These are phyloP conservation scores for Lavandula angustifolia DNA, from an alignment of 257 asterid species.

Conservation along the genomic window DNA sequence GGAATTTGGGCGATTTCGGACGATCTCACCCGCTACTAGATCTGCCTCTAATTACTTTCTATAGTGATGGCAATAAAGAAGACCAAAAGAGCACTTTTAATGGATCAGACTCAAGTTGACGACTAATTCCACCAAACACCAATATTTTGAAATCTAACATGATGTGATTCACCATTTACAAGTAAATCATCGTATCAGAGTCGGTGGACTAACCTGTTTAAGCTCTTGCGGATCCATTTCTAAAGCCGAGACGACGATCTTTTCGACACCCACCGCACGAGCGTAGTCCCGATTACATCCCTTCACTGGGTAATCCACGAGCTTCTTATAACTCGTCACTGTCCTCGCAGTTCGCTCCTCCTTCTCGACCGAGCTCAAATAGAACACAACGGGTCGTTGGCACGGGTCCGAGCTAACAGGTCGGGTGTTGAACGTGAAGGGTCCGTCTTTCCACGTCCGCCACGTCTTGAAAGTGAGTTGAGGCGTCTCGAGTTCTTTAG, in stretches of 20 bases:
- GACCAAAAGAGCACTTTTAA: constrained; percentile 12
- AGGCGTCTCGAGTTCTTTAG: constrained; percentile 67
- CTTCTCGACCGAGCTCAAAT: constrained; percentile 41
- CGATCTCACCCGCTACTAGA: too few species aligned
- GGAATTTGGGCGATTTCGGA: too few species aligned
- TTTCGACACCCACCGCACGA: constrained; percentile 41
- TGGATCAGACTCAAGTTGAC: background rate
- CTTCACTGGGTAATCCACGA: constrained; percentile 12
- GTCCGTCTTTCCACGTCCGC: constrained; percentile 62
- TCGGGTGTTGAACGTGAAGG: constrained; percentile 84
- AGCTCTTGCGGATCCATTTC: constrained; percentile 60
- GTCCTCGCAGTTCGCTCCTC: constrained; percentile 34
- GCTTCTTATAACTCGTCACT: constrained; percentile 51
- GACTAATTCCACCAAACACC: background rate
- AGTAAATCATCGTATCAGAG: background rate
- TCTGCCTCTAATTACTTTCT: background rate
- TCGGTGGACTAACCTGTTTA: constrained; percentile 53
- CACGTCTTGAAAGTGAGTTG: constrained; percentile 76
- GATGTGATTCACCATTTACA: constrained; percentile 22
- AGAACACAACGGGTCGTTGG: constrained; percentile 51
- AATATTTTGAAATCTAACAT: background rate
- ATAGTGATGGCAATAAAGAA: background rate
- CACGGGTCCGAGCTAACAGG: constrained; percentile 60
- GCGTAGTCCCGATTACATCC: constrained; percentile 42
- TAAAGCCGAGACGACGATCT: constrained; percentile 49